Percentiles rank a stretch among this genome's conserved stretches.
Evolutionary conservation across 2,329 filamentous ascomycete genomes (phyloP).

Genomic region (Calonectria leucothoes): DNA sequence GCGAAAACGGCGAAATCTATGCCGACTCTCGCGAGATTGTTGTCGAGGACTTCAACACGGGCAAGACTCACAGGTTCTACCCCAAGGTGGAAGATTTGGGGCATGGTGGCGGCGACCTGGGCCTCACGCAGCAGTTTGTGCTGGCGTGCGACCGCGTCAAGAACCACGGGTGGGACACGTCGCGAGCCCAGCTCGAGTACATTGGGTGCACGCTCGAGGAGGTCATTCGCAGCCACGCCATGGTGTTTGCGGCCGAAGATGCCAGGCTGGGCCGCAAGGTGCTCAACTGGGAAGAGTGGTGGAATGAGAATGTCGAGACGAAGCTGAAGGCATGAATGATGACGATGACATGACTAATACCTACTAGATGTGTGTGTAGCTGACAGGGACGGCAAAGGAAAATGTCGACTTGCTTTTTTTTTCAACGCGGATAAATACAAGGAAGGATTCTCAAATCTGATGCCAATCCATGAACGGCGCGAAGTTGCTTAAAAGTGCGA

Average conservation of each 20-base stretch:
- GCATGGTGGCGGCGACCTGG: slow-evolving; percentile 54
- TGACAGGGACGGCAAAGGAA: neutral
- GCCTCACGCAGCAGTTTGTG: slow-evolving; percentile 85
- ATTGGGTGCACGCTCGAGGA: slow-evolving; percentile 90
- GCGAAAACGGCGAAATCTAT: slow-evolving; percentile 84
- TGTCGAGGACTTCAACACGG: slow-evolving; percentile 69
- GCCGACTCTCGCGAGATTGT: slow-evolving; percentile 85
- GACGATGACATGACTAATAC: neutral
- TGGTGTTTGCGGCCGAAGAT: slow-evolving; percentile 95
- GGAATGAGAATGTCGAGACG: slow-evolving; percentile 58
- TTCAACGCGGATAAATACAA: neutral
- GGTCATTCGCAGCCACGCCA: slow-evolving; percentile 86
- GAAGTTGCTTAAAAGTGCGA: neutral
- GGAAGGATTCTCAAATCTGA: neutral
- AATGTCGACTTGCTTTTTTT: neutral
- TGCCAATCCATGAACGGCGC: neutral
- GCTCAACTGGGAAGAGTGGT: slow-evolving; percentile 83
- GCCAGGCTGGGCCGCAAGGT: slow-evolving; percentile 77
- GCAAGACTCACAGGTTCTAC: slow-evolving; percentile 44
- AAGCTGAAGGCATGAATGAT: slow-evolving; percentile 16
- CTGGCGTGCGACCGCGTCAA: slow-evolving; percentile 84
- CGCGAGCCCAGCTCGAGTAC: slow-evolving; percentile 78
- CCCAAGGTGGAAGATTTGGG: slow-evolving; percentile 50
- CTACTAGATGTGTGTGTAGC: neutral
- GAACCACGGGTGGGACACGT: slow-evolving; percentile 72